Base-by-base conservation (phyloP, 768 basidiomycete genomes). In the Atractiella rhizophila region DNA sequence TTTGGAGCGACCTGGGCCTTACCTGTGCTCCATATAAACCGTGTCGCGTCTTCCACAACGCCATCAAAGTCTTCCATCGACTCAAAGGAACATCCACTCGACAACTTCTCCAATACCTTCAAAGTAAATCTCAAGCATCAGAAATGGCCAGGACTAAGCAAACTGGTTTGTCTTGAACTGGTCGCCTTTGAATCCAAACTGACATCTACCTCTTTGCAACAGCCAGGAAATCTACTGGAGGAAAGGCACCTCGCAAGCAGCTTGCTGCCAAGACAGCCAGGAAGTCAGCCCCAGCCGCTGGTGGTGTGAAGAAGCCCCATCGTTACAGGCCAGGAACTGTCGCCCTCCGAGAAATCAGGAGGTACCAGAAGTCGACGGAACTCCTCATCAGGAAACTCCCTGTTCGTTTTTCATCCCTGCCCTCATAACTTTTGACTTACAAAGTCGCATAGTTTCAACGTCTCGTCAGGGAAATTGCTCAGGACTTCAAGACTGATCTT, bases 261-360 rank as follows among this genome's bases (percentile, higher is more conserved):
- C 62, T 65, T 51, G 63, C 64, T 36, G 62, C 64, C 55, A 66
- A 66, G 59, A 62, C 61, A 40, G 63, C 64, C 36, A 57, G 62
- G 46, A 66, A 65, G 59, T 57, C 56, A 20, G 57, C 62, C 23
- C 54, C 77, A 39, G 69, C 77, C 42, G 76, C 83, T 49, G 85
- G 85, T 64, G 85, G 85, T 72, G 85, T 77, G 57, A 77, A 76
- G 70, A 76, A 75, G 63, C 74, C 74, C 49, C 74, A 75, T 70
- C 68, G 74, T 42, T 76, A 74, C 67, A 68, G 71, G 59, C 74
- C 62, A 46, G 62, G 61, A 51, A 64, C 63, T 42, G 64, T 63
- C 52, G 63, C 64, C 38, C 63, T 65, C 48, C 62, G 63, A 52
- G 63, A 66, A 52, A 66, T 64, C 51, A 56, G 63, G 48, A 45